These are phyloP conservation scores for Harringtonia aguacate DNA, from an alignment of 2,329 filamentous ascomycete species.

Conservation along the genomic window DNA sequence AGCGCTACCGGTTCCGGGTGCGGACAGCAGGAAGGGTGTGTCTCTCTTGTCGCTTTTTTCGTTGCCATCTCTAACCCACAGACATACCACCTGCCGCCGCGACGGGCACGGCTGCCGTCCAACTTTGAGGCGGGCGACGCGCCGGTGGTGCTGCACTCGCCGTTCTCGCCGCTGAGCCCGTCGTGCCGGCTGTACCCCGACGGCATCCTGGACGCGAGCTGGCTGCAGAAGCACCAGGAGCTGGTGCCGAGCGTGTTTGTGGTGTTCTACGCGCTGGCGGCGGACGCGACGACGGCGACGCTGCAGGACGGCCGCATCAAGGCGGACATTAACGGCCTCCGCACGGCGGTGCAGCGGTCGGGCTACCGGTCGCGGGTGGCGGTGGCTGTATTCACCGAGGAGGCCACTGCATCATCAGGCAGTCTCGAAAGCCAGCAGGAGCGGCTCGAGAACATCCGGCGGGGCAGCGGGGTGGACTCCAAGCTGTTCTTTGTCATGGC, in stretches of 20 bases:
- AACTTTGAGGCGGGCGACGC: conserved; percentile 35
- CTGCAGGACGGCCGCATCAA: conserved; percentile 83
- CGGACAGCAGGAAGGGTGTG: conserved; percentile 72
- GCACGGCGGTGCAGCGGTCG: conserved; percentile 53
- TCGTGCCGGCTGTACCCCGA: conserved; percentile 79
- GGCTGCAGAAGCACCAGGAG: conserved; percentile 83
- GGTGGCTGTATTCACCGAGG: conserved; percentile 67
- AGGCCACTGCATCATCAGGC: too few species aligned
- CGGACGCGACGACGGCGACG: conserved; percentile 62
- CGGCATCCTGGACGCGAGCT: conserved; percentile 69
- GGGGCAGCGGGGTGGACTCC: conserved; percentile 67
- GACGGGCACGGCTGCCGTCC: conserved; percentile 42
- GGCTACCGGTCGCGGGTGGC: conserved; percentile 71
- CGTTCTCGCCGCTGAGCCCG: conserved; percentile 81
- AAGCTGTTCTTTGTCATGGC: conserved; percentile 82
- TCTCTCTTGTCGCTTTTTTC: conserved; percentile 13
- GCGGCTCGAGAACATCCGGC: conserved; percentile 67
- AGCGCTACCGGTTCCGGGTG: conserved; percentile 54
- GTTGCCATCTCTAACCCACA: conserved; percentile 15
- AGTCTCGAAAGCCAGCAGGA: conserved; percentile 56
- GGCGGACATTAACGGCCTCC: conserved; percentile 71
- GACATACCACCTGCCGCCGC: conserved; percentile 46
- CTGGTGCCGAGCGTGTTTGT: conserved; percentile 71
- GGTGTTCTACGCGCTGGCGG: conserved; percentile 68
- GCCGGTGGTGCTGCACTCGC: conserved; percentile 65